Base-by-base conservation (phyloP, 2,329 filamentous ascomycete species). In the Helminthosporium solani region DNA sequence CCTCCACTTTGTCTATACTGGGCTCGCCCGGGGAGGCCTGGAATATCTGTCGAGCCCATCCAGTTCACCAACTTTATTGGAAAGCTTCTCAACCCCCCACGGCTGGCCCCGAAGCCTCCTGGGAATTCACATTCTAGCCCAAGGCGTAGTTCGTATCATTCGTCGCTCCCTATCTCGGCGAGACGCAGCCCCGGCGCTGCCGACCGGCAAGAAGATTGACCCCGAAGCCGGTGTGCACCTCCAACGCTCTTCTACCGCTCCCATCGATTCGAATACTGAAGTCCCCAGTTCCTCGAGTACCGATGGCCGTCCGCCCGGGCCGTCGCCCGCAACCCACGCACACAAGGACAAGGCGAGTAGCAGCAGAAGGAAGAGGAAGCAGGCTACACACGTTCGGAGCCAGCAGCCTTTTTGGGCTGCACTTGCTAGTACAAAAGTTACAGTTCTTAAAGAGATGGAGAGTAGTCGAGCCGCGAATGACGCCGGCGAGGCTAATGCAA, bases 391-490 rank as follows among this genome's bases (percentile, higher is more conserved):
- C 70, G 90, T 95, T 57, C 81, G 91, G 70, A 88, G 90, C 68
- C 85, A 90, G 65, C 91, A 96, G 73, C 91, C 91, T 39, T 82
- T 96, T 55, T 96, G 91, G 91, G 90, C 91, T 54, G 91, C 91
- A 38, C 81, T 96, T 59, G 91, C 91, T 41, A 96, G 90, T 73
- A 96, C 91, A 65, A 96, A 96, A 78, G 91, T 96, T 67, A 92
- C 94, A 60, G 90, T 96, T 73, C 85, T 95, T 65, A 94, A 95
- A 74, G 91, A 72, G 75, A 80, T 77, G 68, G 76, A 79, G 72
- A 82, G 95, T 67, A 92, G 88, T 56, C 84, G 88, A 67, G 84
- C 85, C 47, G 81, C 86, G 49, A 82, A 82, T 44, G 87, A 90
- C 71, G 86, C 84, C 40, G 83, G 81, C 25, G 86, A 86, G 61